Base-by-base conservation (phyloP, 495 filamentous ascomycete genomes). In the Oleoguttula mirabilis region DNA sequence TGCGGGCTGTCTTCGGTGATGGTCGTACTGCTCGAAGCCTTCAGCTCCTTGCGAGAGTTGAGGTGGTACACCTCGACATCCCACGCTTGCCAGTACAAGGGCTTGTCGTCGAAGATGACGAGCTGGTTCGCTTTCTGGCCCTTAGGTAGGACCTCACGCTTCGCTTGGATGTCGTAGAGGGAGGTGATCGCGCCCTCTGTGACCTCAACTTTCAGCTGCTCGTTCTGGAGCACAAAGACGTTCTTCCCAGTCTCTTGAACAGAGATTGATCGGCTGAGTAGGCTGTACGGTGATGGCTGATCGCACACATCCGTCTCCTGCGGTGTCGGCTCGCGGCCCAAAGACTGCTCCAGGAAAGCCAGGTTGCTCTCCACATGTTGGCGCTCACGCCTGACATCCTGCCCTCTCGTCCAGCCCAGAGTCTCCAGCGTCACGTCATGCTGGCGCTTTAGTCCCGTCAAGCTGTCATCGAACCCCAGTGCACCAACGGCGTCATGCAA, bases 41-140 rank as follows among this genome's bases (percentile, higher is more conserved):
- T 55, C 4, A 98, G 66, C 52, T 84, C 84, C 50, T 82, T 73
- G 36, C 90, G 77, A 0, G 85, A 88, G 41, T 87, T 81, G 17
- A 94, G 72, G 47, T 96, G 90, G 66, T 81, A 98, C 33, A 96
- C 85, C 59, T 98, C 90, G 23, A 94, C 87, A 61, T 98, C 90
- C 90, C 90, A 98, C 1, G 88, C 90, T 64, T 98, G 88, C 90
- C 90, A 98, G 65, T 94, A 93, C 15, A 96, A 71, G 14, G 90
- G 90, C 63, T 96, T 95, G 62, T 98, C 90, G 56, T 98, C 90
- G 57, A 92, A 95, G 38, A 96, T 81, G 45, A 98, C 87, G 6
- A 94, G 70, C 55, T 95, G 88, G 39, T 87, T 88, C 33, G 84
- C 88, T 60, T 85, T 90, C 4, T 72, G 69, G 42, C 80, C 86